phyloP scores from a whole-genome alignment of 2,329 filamentous ascomycete genomes.

The Lasiodiplodia sp. region DNA sequence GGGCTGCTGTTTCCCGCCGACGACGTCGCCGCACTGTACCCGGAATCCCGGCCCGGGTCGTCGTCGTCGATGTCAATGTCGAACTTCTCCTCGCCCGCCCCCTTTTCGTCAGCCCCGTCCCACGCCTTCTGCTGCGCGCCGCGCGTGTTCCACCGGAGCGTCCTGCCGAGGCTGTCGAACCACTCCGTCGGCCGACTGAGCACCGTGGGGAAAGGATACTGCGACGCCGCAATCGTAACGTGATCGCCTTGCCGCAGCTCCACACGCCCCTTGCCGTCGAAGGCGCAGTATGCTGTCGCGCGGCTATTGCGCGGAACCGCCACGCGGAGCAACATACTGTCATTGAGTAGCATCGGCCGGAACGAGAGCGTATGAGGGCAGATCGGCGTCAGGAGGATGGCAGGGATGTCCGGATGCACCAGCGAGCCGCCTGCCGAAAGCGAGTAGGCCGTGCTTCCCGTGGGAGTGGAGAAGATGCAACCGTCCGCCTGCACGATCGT shows the following conservation, averaged over 20 bases:
- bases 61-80: conserved; percentile 89
- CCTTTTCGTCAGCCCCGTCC: conserved; percentile 56
- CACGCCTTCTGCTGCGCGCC: conserved; percentile 92
- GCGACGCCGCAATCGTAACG: conserved; percentile 93
- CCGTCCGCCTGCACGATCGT: conserved; percentile 97
- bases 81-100: conserved; percentile 67
- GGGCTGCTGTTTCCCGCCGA: conserved; percentile 35
- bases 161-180: conserved; percentile 94
- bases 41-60: conserved; percentile 52
- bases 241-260: conserved; percentile 93
- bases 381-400: conserved; percentile 95
- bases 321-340: conserved; percentile 90
- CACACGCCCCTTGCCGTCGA: conserved; percentile 95
- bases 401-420: conserved; percentile 95
- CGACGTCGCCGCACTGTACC: conserved; percentile 48
- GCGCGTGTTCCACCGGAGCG: conserved; percentile 92
- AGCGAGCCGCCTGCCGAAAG: conserved; percentile 94
- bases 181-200: conserved; percentile 89
- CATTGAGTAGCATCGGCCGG: conserved; percentile 95
- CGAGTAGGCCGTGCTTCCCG: conserved; percentile 89
- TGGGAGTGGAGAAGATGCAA: conserved; percentile 97
- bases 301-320: conserved; percentile 84
- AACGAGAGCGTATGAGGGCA: conserved; percentile 97
- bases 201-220: conserved; percentile 97
- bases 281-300: conserved; percentile 94